These are phyloP conservation scores for Pistacia integerrima DNA, from an alignment of 345 rosid species.

Conservation along the genomic window DNA sequence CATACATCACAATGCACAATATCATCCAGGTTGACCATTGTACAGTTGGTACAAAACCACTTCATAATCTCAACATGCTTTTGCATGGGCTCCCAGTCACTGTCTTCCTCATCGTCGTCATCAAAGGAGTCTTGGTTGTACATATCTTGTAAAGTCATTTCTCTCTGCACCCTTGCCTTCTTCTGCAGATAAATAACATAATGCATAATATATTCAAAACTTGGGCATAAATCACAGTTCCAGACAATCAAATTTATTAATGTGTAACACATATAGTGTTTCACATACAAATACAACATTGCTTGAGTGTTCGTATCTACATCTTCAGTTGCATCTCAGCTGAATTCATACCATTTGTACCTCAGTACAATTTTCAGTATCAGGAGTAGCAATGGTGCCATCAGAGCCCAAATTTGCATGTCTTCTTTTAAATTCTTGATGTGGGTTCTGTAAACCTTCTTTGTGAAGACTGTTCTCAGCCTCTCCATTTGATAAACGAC, in stretches of 20 bases:
- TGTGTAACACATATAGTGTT: neutral
- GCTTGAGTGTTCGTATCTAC: conserved; percentile 17
- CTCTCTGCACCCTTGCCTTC: conserved; percentile 49
- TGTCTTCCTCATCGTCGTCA: conserved; percentile 85
- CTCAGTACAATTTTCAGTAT: conserved; percentile 24
- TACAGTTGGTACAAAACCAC: conserved; percentile 95
- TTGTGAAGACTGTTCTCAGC: conserved; percentile 34
- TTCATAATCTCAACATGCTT: conserved; percentile 53
- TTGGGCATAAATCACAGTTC: neutral
- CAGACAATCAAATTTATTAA: conserved; percentile 6
- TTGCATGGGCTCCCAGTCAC: conserved; percentile 90
- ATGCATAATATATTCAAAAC: neutral
- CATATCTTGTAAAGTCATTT: conserved; percentile 75
- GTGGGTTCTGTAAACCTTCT: conserved; percentile 26
- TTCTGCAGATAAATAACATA: conserved; percentile 35
- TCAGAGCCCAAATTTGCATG: conserved; percentile 33
- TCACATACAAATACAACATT: conserved; percentile 46
- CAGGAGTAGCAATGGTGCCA: conserved; percentile 31
- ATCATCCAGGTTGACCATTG: conserved; percentile 76
- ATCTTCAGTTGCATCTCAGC: conserved; percentile 28
- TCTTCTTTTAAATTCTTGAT: conserved; percentile 42
- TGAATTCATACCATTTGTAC: conserved; percentile 27
- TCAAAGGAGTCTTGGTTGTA: conserved; percentile 48
- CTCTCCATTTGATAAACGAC: conserved; percentile 39
- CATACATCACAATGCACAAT: conserved; percentile 75